Percentiles rank a stretch among this genome's conserved stretches.
phyloP scores from a whole-genome alignment of 805 yeast genomes.

The Osmozyma mogii region DNA sequence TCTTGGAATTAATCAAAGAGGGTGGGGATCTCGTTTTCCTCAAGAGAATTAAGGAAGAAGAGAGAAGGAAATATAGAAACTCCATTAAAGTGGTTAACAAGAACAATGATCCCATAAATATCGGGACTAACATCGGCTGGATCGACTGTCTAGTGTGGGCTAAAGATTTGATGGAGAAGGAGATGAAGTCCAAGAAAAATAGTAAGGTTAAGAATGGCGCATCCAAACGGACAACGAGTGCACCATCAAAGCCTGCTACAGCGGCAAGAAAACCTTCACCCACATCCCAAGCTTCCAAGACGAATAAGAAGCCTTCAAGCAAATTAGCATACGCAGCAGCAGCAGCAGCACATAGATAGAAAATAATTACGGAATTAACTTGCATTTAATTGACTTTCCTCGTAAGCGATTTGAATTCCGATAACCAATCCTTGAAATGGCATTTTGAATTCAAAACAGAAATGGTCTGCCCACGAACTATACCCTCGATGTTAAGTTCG shows the following conservation, averaged over 20 bases:
- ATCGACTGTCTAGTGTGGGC: constrained; percentile 63
- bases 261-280: constrained; percentile 2
- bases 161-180: constrained; percentile 37
- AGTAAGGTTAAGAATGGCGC: not conserved
- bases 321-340: constrained; percentile 41
- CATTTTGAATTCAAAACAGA: constrained; percentile 29
- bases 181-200: constrained; percentile 2
- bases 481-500: constrained; percentile 26
- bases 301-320: constrained; percentile 10
- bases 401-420: constrained; percentile 18
- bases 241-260: constrained; percentile 1
- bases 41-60: constrained; percentile 29
- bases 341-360: constrained; percentile 28
- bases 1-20: constrained; percentile 50
- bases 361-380: too few species aligned
- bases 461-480: constrained; percentile 25
- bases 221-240: constrained; percentile 1
- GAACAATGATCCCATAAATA: constrained; percentile 20
- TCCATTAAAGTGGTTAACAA: constrained; percentile 22
- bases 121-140: constrained; percentile 53
- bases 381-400: too few species aligned
- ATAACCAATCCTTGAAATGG: constrained; percentile 29
- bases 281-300: constrained; percentile 1
- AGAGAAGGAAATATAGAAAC: constrained; percentile 17
- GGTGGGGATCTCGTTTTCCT: constrained; percentile 51